Evolutionary conservation across 1,284 basidiomycete species (phyloP).

Genomic region (Sanghuangporus baumii): DNA sequence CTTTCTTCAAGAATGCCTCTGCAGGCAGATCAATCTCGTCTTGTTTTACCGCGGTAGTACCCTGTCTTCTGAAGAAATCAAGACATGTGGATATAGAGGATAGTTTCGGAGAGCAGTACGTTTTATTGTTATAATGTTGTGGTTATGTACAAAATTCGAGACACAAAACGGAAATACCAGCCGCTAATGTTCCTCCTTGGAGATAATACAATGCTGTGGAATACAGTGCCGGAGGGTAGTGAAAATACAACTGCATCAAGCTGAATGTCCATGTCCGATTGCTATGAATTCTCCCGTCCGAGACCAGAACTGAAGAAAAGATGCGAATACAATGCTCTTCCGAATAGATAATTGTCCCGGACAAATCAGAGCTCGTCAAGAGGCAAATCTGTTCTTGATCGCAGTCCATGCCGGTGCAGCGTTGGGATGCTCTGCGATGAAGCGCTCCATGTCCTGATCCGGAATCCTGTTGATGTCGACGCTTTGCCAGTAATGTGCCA

Average conservation of each 20-base stretch:
- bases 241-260: neutral
- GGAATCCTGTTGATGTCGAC: slow-evolving; percentile 30
- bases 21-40: too few species aligned
- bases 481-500: slow-evolving; percentile 25
- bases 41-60: too few species aligned
- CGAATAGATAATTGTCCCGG: neutral
- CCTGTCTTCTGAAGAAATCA: too few species aligned
- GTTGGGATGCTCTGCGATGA: slow-evolving; percentile 21
- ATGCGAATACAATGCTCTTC: neutral
- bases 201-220: neutral
- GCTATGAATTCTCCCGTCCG: neutral
- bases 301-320: neutral
- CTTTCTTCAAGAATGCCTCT: too few species aligned
- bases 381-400: slow-evolving; percentile 22
- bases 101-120: too few species aligned
- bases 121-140: too few species aligned
- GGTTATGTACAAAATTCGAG: too few species aligned
- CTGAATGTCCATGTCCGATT: neutral
- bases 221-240: neutral
- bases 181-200: neutral
- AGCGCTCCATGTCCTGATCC: slow-evolving; percentile 28
- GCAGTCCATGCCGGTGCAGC: slow-evolving; percentile 22
- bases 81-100: too few species aligned
- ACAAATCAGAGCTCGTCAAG: neutral
- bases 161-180: too few species aligned